Base-by-base conservation (phyloP, 2,329 filamentous ascomycete genomes). In the Penicillium decumbens region DNA sequence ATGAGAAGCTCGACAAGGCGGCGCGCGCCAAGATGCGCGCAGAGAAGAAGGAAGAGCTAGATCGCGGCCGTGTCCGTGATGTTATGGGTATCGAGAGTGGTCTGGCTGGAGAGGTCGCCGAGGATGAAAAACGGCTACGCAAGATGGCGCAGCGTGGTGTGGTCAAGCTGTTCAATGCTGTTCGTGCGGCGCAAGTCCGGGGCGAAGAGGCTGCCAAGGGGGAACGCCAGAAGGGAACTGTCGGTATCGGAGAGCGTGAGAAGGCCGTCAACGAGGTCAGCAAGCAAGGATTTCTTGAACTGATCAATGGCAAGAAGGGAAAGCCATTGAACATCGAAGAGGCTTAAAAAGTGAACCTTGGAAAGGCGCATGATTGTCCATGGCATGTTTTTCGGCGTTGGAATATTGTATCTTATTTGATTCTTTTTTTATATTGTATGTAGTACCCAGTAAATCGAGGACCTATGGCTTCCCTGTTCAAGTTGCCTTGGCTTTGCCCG, bases 241-340 rank as follows among this genome's bases (percentile, higher is more conserved):
- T 95, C 28, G 92, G 92, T 1, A 83, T 89, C 64, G 81, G 80
- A 54, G 83, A 87, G 70, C 82, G 89, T 57, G 87, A 95, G 72
- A 89, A 95, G 72, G 90, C 87, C 75, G 80, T 95, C 45, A 93
- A 89, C 58, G 91, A 97, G 77, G 93, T 98, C 85, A 95, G 87
- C 69, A 95, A 95, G 75, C 88, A 96, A 74, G 91, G 92, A 0
- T 98, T 97, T 74, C 72, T 98, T 69, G 92, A 97, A 54, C 73
- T 97, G 69, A 95, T 98, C 67, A 78, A 77, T 37, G 77, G 78
- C 12, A 73, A 74, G 76, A 80, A 65, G 70, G 78, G 57, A 69
- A 79, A 73, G 67, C 72, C 65, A 47, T 60, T 72, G 60, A 68
- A 70, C 45, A 73, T 74, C 29, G 71, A 74, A 55, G 72, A 74